Evolutionary conservation across 148 eudicot genomes (phyloP).

Genomic region (Rhododendron molle): DNA sequence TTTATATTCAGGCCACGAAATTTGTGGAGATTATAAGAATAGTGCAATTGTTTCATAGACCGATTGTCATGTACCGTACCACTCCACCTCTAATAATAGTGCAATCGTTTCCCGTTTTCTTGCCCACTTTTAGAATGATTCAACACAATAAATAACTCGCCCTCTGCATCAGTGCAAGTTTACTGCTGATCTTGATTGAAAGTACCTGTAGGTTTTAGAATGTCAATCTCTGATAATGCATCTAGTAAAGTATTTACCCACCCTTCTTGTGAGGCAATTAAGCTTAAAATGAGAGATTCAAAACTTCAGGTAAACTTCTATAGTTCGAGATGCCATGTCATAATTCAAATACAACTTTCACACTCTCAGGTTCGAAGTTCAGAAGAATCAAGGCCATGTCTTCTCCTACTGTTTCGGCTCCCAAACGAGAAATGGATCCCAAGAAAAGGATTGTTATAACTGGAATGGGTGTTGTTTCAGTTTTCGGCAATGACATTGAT

Average conservation of each 20-base stretch:
- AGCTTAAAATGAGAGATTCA: not conserved
- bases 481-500: too few species aligned
- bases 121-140: not conserved
- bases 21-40: not conserved
- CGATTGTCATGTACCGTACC: too few species aligned
- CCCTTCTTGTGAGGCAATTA: not conserved
- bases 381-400: slow-evolving; percentile 35
- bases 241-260: not conserved
- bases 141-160: not conserved
- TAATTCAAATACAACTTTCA: not conserved
- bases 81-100: not conserved
- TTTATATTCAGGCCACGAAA: not conserved
- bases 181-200: not conserved
- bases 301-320: not conserved
- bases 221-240: not conserved
- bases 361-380: slow-evolving; percentile 24
- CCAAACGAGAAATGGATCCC: slow-evolving; percentile 43
- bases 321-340: not conserved
- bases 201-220: not conserved
- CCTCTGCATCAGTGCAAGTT: not conserved
- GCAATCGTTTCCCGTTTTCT: not conserved
- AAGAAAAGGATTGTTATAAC: slow-evolving; percentile 22
- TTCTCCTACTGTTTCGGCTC: slow-evolving; percentile 32
- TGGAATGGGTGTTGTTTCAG: too few species aligned
- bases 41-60: too few species aligned